A percentile compares a stretch with the other conserved stretches of the same genome.
phyloP scores from a whole-genome alignment of 306 rosid species.

The Abrus pulchellus region DNA sequence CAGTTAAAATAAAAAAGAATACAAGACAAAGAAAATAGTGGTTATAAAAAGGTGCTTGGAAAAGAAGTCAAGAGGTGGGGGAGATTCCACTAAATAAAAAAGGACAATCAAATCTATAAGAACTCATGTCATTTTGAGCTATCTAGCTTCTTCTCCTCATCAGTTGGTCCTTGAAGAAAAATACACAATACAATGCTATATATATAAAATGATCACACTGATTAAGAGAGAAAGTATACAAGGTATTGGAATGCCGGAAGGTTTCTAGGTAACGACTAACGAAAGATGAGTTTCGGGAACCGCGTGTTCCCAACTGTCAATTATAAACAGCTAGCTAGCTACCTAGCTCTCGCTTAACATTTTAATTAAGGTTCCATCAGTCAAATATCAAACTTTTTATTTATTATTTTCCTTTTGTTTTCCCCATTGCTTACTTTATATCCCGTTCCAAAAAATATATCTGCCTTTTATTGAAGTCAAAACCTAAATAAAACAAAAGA shows the following conservation, averaged over 20 bases:
- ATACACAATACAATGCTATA: neutral
- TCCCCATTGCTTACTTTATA: conserved; percentile 23
- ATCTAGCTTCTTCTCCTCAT: neutral
- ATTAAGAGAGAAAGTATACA: neutral
- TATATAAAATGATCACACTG: neutral
- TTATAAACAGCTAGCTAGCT: conserved; percentile 37
- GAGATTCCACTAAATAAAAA: conserved; percentile 52
- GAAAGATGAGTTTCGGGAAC: conserved; percentile 61
- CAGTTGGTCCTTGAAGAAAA: conserved; percentile 37
- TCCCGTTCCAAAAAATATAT: conserved; percentile 48
- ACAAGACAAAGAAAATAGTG: conserved; percentile 38
- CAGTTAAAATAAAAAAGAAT: neutral
- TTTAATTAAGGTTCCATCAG: conserved; percentile 64
- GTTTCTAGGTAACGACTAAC: conserved; percentile 36
- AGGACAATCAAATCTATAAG: conserved; percentile 48
- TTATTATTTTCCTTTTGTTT: conserved; percentile 10
- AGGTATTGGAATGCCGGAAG: conserved; percentile 45
- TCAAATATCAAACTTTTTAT: conserved; percentile 47
- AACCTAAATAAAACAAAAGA: conserved; percentile 44
- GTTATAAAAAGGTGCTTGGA: conserved; percentile 44
- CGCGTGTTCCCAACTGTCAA: conserved; percentile 58
- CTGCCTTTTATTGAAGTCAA: conserved; percentile 58
- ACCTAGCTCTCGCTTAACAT: conserved; percentile 14
- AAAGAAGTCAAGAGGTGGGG: conserved; percentile 49
- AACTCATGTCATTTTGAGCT: conserved; percentile 39